These are phyloP conservation scores for Ophiocordyceps sinensis DNA, from an alignment of 2,329 filamentous ascomycete genomes.

Conservation along the genomic window DNA sequence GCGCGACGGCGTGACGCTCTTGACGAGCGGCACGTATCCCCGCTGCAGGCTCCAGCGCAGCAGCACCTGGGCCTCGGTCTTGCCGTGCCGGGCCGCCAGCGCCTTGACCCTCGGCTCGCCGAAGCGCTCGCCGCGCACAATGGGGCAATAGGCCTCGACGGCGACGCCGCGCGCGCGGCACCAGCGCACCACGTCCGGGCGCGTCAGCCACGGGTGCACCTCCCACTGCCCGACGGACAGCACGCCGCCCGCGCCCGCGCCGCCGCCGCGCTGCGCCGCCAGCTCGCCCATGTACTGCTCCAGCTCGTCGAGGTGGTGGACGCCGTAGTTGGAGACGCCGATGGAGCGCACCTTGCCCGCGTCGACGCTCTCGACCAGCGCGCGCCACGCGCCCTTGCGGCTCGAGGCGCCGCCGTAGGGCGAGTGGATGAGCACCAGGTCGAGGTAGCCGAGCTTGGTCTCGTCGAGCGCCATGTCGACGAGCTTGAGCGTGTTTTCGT, in stretches of 20 bases:
- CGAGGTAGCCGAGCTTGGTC: conserved; percentile 50
- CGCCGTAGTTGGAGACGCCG: conserved; percentile 51
- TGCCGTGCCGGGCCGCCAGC: conserved; percentile 57
- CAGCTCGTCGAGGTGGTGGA: conserved; percentile 47
- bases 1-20: conserved; percentile 53
- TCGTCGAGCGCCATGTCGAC: conserved; percentile 48
- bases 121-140: conserved; percentile 54
- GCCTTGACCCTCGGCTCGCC: conserved; percentile 50
- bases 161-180: conserved; percentile 47
- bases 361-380: conserved; percentile 48
- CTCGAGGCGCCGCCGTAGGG: conserved; percentile 41
- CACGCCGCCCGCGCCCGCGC: conserved; percentile 37
- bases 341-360: conserved; percentile 46
- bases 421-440: conserved; percentile 49
- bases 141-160: conserved; percentile 48
- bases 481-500: conserved; percentile 48
- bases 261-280: conserved; percentile 43
- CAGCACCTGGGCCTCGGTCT: conserved; percentile 62
- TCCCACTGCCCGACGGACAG: conserved; percentile 81
- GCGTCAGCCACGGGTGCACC: conserved; percentile 74
- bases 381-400: conserved; percentile 46
- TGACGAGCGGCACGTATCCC: conserved; percentile 57
- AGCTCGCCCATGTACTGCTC: conserved; percentile 45
- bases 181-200: conserved; percentile 71
- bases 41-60: conserved; percentile 75